phyloP scores from a whole-genome alignment of 2,329 filamentous ascomycete genomes.

The Teratosphaeria destructans region DNA sequence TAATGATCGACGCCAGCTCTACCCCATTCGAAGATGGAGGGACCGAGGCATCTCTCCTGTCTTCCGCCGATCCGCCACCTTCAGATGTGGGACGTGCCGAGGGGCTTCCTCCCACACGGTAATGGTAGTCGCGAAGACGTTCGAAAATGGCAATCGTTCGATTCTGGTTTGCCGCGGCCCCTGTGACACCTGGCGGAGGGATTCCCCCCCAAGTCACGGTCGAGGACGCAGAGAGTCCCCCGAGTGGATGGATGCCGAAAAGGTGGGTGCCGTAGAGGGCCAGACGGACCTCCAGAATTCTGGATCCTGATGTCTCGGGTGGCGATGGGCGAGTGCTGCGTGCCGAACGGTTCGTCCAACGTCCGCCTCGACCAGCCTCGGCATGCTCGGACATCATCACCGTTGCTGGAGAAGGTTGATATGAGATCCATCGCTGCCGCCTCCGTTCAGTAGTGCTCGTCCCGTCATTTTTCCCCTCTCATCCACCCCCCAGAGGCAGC shows the following conservation, averaged over 20 bases:
- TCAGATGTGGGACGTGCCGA: not conserved
- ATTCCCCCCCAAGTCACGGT: not conserved
- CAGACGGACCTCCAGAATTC: not conserved
- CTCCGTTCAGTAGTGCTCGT: not conserved
- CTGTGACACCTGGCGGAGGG: not conserved
- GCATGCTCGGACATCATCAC: not conserved
- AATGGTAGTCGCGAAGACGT: not conserved
- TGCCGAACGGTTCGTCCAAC: not conserved
- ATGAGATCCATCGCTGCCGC: not conserved
- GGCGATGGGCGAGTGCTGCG: not conserved
- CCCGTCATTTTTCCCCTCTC: not conserved
- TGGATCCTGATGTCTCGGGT: not conserved
- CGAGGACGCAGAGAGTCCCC: not conserved
- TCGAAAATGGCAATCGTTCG: too few relatives aligned
- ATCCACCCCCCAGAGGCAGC: too few relatives aligned
- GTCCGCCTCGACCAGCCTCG: not conserved
- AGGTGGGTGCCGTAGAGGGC: too few relatives aligned
- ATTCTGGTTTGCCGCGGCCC: not conserved
- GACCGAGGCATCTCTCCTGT: not conserved
- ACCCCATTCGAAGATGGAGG: not conserved
- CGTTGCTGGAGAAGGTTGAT: not conserved
- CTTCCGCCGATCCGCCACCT: not conserved
- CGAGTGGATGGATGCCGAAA: not conserved
- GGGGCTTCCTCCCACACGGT: not conserved
- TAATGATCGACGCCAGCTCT: not conserved